These are phyloP conservation scores for Chalciporus pseudorubinellus DNA, from an alignment of 768 basidiomycete species.

Conservation along the genomic window DNA sequence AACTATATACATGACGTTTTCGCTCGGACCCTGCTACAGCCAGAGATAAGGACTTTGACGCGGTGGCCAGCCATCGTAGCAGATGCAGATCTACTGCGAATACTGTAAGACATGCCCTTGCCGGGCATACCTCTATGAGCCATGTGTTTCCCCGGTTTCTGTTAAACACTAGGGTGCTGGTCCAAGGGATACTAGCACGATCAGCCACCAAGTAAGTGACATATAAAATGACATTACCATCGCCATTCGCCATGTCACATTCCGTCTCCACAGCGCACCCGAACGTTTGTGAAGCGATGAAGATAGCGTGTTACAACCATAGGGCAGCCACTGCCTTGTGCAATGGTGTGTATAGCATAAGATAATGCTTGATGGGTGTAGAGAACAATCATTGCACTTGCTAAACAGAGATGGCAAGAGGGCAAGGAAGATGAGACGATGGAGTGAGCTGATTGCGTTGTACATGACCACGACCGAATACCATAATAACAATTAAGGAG, in stretches of 20 bases:
- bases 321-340: conserved; percentile 12
- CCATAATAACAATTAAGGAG: conserved; percentile 36
- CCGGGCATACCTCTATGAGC: not conserved
- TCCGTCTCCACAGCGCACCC: conserved; percentile 11
- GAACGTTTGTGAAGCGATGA: conserved; percentile 11
- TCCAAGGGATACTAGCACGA: not conserved
- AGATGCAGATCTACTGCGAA: conserved; percentile 1
- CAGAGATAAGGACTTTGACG: conserved; percentile 1
- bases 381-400: conserved; percentile 31
- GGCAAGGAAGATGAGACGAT: conserved; percentile 21
- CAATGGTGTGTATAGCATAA: conserved; percentile 26
- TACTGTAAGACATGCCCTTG: not conserved
- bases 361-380: conserved; percentile 27
- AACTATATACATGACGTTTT: conserved; percentile 14
- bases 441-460: conserved; percentile 32
- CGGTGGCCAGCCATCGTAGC: conserved; percentile 8
- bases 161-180: not conserved
- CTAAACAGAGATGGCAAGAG: conserved; percentile 21
- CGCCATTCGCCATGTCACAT: not conserved
- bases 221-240: conserved; percentile 12
- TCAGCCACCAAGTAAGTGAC: conserved; percentile 1
- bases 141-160: not conserved
- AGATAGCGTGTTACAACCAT: conserved; percentile 20
- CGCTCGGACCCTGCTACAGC: conserved; percentile 3
- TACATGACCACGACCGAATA: conserved; percentile 38